Evolutionary conservation across 176 grass and related monocot genomes (phyloP).

Genomic region (Alopecurus myosuroides): DNA sequence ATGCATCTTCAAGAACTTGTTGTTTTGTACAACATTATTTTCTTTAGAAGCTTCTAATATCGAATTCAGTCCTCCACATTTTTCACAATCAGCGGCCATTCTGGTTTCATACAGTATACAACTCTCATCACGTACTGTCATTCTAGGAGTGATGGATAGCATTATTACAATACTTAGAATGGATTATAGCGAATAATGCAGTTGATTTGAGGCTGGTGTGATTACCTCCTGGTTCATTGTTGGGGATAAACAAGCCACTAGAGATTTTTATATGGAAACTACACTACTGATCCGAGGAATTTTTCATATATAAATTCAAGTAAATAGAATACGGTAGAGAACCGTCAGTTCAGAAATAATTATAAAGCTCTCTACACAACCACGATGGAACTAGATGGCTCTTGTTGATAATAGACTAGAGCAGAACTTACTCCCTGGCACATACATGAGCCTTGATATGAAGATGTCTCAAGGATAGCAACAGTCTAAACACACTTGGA

Average conservation of each 20-base stretch:
- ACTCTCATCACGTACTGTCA: background rate
- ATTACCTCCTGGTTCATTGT: background rate
- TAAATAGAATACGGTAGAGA: background rate
- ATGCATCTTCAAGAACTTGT: too few species aligned
- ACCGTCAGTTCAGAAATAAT: background rate
- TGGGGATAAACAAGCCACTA: background rate
- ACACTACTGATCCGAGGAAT: background rate
- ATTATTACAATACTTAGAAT: background rate
- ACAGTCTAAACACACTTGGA: background rate
- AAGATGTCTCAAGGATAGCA: background rate
- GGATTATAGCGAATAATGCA: background rate
- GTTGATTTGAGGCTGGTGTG: background rate
- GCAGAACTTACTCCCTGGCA: background rate
- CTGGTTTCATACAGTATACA: background rate
- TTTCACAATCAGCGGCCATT: background rate
- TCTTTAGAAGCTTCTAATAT: too few species aligned
- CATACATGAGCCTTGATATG: background rate
- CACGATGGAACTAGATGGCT: background rate
- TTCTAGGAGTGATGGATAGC: background rate
- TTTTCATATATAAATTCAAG: background rate
- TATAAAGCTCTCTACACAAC: background rate
- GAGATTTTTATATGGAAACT: background rate
- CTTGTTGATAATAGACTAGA: background rate
- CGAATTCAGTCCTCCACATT: background rate
- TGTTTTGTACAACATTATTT: too few species aligned